Base-by-base conservation (phyloP, 1,284 basidiomycete genomes). In the Cystobasidium slooffiae region DNA sequence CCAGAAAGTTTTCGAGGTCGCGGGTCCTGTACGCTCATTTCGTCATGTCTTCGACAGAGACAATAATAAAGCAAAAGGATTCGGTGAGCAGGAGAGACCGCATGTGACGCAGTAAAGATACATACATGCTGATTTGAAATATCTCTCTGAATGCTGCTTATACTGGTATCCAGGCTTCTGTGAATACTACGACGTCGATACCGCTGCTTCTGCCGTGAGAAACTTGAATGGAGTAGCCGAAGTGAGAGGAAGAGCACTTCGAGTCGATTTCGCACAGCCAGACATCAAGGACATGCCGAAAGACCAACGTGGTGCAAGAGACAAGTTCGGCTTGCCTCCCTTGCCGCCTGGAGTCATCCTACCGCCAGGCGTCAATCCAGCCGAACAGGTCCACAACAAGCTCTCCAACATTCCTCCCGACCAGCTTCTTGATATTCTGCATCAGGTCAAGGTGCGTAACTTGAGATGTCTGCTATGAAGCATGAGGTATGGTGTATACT, bases 21-120 rank as follows among this genome's bases (percentile, higher is more conserved):
- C 92, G 47, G 92, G 92, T 51, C 90, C 91, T 79, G 92, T 94
- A 63, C 86, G 92, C 76, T 91, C 91, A n/a, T 92, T 20, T 80
- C 95, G 94, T 81, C 88, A 97, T 77, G 95, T 98, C 67, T 97
- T 94, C 83, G 96, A 99, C 85, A 87, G 93, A 78, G 92, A 94
- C 75, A 97, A 94, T 20, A 94, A 95, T 72, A 94, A 96, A 82
- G 92, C 94, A 63, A 94, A 93, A 84, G 96, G 97, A 16, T 99
- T 97, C 82, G 96, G 95, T 90, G 91, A 80, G 93, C 93, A 94
- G 86, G 83, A 88, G 75, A 86, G 78, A 14, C 20, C 56, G 56
- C 31, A 43, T 31, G 18, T 37, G 62, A 55, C 72, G n/a, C n/a
- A 31, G 9, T 37, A 68, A 20, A 20, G 24, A 56, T 22, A 47